Evolutionary conservation across 139 green algal genomes (phyloP).

Genomic region (Dunaliella primolecta): DNA sequence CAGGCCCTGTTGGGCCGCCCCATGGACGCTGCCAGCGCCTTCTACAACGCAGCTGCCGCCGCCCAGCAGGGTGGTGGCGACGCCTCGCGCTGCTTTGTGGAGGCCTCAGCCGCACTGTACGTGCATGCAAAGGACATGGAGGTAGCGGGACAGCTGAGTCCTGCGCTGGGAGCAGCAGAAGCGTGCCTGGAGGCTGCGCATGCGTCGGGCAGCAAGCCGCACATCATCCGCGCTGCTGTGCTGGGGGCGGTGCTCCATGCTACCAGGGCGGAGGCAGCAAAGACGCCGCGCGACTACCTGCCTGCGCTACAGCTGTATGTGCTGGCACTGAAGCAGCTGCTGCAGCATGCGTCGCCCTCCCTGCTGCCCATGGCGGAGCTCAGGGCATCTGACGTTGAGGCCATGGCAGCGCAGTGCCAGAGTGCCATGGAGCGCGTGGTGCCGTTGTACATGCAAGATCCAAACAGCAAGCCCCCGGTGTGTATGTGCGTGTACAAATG

Average conservation of each 20-base stretch:
- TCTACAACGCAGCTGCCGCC: not conserved
- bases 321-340: not conserved
- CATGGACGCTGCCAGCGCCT: not conserved
- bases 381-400: not conserved
- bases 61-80: not conserved
- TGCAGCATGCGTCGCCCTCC: not conserved
- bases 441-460: not conserved
- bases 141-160: not conserved
- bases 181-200: not conserved
- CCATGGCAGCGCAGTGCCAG: not conserved
- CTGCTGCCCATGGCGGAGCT: not conserved
- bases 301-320: not conserved
- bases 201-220: not conserved
- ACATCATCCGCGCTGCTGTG: not conserved
- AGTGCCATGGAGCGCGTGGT: not conserved
- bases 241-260: not conserved
- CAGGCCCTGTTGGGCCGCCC: not conserved
- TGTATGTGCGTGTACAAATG: too few relatives aligned
- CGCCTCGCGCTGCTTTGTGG: not conserved
- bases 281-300: not conserved
- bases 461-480: not conserved
- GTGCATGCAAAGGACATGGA: not conserved
- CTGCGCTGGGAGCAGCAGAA: not conserved
- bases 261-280: not conserved
- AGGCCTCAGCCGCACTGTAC: not conserved